These are phyloP conservation scores for Cystoderma amianthinum DNA, from an alignment of 768 basidiomycete genomes.

Conservation along the genomic window DNA sequence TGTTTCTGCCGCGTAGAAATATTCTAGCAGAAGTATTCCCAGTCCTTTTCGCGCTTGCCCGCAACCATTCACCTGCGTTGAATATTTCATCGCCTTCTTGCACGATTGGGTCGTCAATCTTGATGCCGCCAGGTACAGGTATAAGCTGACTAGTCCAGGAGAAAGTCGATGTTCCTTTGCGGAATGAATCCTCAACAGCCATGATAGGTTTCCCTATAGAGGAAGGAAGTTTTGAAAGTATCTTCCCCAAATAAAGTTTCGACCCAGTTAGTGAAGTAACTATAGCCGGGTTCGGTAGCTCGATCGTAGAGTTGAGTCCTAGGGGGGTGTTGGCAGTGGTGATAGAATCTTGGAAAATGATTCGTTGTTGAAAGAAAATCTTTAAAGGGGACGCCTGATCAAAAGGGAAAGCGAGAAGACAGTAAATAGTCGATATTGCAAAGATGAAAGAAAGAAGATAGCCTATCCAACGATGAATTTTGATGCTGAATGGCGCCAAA, in stretches of 20 bases:
- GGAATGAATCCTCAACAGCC: constrained; percentile 18
- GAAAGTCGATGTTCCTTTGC: constrained; percentile 27
- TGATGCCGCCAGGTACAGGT: constrained; percentile 28
- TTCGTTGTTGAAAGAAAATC: constrained; percentile 60
- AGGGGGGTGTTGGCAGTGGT: constrained; percentile 8
- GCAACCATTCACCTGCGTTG: constrained; percentile 29
- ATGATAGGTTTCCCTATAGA: constrained; percentile 24
- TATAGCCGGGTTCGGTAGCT: constrained; percentile 17
- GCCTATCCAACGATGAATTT: constrained; percentile 25
- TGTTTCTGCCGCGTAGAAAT: constrained; percentile 47
- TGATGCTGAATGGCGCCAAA: constrained; percentile 57
- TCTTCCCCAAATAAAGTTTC: constrained; percentile 30
- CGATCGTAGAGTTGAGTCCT: constrained; percentile 7
- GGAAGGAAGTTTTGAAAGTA: constrained; percentile 50
- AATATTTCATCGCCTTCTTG: neutral
- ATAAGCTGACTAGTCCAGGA: constrained; percentile 32
- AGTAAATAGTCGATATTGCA: constrained; percentile 33
- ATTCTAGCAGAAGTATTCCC: constrained; percentile 40
- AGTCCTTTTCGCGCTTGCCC: constrained; percentile 29
- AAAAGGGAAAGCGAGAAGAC: constrained; percentile 55
- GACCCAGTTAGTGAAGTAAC: constrained; percentile 41
- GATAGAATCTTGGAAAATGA: constrained; percentile 32
- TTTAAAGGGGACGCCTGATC: constrained; percentile 55
- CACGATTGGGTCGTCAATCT: neutral
- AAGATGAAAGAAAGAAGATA: constrained; percentile 30